Evolutionary conservation across 345 rosid species (phyloP).

Genomic region (Noccaea bulbosa): DNA sequence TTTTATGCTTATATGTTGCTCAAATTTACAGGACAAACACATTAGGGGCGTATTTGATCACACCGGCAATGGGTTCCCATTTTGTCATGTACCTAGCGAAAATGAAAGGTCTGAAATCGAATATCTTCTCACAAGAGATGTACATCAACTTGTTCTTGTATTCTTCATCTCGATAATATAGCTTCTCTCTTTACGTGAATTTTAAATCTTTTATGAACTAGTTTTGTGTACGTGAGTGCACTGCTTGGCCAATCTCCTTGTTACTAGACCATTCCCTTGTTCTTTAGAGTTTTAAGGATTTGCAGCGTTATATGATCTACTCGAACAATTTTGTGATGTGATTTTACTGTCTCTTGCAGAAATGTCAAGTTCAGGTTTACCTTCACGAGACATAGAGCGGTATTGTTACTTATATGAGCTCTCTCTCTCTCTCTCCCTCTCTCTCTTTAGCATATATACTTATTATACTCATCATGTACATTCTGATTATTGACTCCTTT

Average conservation of each 20-base stretch:
- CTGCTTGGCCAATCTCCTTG: conserved; percentile 13
- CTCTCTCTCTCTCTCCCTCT: background rate
- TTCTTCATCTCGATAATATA: background rate
- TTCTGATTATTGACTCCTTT: conserved; percentile 22
- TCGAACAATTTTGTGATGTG: background rate
- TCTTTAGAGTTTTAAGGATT: conserved; percentile 7
- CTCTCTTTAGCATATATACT: background rate
- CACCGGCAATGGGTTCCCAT: conserved; percentile 92
- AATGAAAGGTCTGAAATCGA: conserved; percentile 69
- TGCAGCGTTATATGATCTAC: background rate
- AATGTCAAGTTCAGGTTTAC: conserved; percentile 76
- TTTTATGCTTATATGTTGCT: conserved; percentile 10
- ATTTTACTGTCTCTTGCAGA: conserved; percentile 54
- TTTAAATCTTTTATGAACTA: background rate
- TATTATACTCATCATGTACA: conserved; percentile 12
- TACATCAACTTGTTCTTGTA: conserved; percentile 10
- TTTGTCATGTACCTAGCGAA: conserved; percentile 89
- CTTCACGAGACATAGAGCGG: conserved; percentile 73
- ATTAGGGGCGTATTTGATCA: conserved; percentile 78
- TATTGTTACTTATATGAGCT: conserved; percentile 29
- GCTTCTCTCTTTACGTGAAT: conserved; percentile 9
- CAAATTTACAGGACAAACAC: conserved; percentile 70
- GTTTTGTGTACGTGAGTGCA: background rate
- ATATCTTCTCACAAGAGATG: background rate
- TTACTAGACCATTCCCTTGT: background rate